Evolutionary conservation across 2,329 filamentous ascomycete species (phyloP), one percentile per base, ranked within the genome.

Genomic region (Pezicula radicicola): DNA sequence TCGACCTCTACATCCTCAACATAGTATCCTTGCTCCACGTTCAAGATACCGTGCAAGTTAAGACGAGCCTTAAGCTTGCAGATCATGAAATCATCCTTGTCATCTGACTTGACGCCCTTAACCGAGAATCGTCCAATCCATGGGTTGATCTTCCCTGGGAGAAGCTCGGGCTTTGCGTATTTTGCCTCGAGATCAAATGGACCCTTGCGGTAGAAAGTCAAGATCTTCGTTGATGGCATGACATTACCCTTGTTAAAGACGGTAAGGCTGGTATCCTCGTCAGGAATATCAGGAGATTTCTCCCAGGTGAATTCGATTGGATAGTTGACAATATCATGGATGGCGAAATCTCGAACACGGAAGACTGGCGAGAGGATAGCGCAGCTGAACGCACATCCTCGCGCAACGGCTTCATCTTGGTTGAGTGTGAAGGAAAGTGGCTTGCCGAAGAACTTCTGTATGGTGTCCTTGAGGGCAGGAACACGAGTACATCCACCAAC

Each of bases 231-330:
- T 6, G 93, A 97, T 50, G 94, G 94, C 80, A 99, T 87, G 58
- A 96, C 85, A 68, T 97, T 97, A 72, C 93, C 93, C 73, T 88
- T 91, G 83, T 94, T 95, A 76, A 99, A 99, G 66, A 99, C 94
- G 35, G 90, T 96, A 63, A 99, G 79, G 76, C 87, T 95, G 51
- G 94, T 97, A 71, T 97, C 94, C 79, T 99, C 94, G 65, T 99
- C 94, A 25, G 94, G 94, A 63, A 99, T 99, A 67, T 99, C 94
- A 54, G 91, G 85, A 25, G 93, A 95, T 80, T 97, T 96, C 79
- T 99, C 94, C 94, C 94, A 99, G 49, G 87, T 89, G 73, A 99
- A 99, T 71, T 99, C 93, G 70, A 99, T 96, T 46, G 94, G 94
- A 77, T 97, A 99, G 78, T 87, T 91, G 75, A 96, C 90, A 65